These are phyloP conservation scores for Setaria viridis DNA, from an alignment of 202 grass and related monocot species.

Conservation along the genomic window DNA sequence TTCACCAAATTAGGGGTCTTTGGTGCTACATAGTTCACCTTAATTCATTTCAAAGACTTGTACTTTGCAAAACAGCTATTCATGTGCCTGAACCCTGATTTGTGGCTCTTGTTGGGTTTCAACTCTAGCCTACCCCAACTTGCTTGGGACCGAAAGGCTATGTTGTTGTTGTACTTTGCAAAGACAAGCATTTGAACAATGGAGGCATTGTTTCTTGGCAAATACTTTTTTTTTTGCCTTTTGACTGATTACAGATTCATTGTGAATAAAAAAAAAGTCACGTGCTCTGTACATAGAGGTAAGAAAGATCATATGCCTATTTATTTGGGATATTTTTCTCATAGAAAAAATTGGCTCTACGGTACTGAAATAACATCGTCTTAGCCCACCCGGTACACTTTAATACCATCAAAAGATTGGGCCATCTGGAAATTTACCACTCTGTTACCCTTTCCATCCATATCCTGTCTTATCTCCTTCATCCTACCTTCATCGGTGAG, in stretches of 20 bases:
- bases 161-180: not conserved
- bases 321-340: not conserved
- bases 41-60: slow-evolving; percentile 19
- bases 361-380: not conserved
- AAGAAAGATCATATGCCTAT: not conserved
- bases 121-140: too few relatives aligned
- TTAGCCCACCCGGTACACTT: too few relatives aligned
- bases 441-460: too few relatives aligned
- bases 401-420: too few relatives aligned
- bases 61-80: not conserved
- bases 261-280: not conserved
- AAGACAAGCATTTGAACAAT: slow-evolving; percentile 10
- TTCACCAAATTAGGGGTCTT: not conserved
- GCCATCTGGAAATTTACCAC: too few relatives aligned
- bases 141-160: too few relatives aligned
- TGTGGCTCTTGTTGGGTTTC: too few relatives aligned
- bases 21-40: slow-evolving; percentile 7
- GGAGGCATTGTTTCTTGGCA: not conserved
- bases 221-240: not conserved
- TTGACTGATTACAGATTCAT: not conserved
- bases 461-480: too few relatives aligned
- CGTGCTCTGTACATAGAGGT: not conserved
- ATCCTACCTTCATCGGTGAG: too few relatives aligned
- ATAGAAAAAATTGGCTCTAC: not conserved
- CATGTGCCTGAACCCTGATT: too few relatives aligned